Conservation (phyloP, 208 protist species). For the Blastocrithidia nonstop region DNA sequence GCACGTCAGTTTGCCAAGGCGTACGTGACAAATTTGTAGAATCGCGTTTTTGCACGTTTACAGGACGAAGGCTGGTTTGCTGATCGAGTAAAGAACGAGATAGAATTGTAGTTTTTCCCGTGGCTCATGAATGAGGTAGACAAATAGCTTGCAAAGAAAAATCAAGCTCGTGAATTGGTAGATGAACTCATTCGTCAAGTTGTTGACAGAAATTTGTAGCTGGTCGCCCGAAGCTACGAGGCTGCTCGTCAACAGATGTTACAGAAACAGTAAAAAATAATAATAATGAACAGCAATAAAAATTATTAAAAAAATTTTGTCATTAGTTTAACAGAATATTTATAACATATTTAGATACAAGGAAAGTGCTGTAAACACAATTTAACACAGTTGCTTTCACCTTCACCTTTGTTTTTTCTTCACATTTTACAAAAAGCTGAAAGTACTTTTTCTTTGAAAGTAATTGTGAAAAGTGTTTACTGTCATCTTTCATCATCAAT, state of each 20-base stretch:
- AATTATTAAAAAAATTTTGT: slow-evolving; percentile 1
- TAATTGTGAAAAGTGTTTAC: neutral
- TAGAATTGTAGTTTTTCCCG: slow-evolving; percentile 90
- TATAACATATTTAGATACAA: too few species aligned
- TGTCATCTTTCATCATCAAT: neutral
- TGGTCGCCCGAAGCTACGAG: slow-evolving; percentile 16
- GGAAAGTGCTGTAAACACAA: neutral
- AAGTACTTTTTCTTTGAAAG: neutral
- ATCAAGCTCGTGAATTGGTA: slow-evolving; percentile 51
- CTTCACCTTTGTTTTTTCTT: neutral
- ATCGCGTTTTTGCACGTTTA: slow-evolving; percentile 83
- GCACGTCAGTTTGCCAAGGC: slow-evolving; percentile 87
- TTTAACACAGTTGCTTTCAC: neutral
- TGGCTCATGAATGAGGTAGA: slow-evolving; percentile 84
- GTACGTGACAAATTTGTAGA: slow-evolving; percentile 87
- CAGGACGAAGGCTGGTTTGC: slow-evolving; percentile 93
- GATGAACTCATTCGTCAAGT: slow-evolving; percentile 81
- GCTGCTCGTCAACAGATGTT: neutral
- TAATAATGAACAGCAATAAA: too few species aligned
- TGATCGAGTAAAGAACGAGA: slow-evolving; percentile 86
- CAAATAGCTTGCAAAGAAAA: slow-evolving; percentile 70
- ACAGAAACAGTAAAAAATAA: neutral
- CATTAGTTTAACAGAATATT: too few species aligned
- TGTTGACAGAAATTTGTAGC: slow-evolving; percentile 33
- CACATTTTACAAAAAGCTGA: neutral